Conservation (phyloP, 2,329 filamentous ascomycete species). For the Paraphoma chrysanthemicola region DNA sequence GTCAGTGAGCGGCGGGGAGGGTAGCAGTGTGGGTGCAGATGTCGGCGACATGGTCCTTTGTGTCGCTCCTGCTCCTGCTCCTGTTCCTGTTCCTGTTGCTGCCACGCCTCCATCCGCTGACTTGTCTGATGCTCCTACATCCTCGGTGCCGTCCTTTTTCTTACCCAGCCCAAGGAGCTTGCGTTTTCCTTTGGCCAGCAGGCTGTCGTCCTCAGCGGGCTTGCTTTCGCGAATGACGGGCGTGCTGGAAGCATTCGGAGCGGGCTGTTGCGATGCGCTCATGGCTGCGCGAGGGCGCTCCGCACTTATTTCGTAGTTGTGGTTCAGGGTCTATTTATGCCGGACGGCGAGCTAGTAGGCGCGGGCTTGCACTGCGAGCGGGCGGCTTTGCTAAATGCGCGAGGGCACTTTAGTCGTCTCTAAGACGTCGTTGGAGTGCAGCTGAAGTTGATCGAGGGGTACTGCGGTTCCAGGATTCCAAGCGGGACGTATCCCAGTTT, state of each 20-base stretch:
- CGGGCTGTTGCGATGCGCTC: conserved; percentile 17
- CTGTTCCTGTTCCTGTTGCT: not conserved
- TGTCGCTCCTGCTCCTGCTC: conserved; percentile 4
- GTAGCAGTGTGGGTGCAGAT: conserved; percentile 32
- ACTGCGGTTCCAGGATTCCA: conserved; percentile 2
- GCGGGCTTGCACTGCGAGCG: too few relatives aligned
- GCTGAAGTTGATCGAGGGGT: conserved; percentile 7
- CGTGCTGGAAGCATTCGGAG: conserved; percentile 21
- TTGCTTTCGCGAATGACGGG: conserved; percentile 26
- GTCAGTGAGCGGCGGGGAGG: conserved; percentile 42
- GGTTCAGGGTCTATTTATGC: not conserved
- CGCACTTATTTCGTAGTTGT: not conserved
- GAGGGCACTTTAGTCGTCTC: not conserved
- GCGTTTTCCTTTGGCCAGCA: conserved; percentile 45
- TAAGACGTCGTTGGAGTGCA: not conserved
- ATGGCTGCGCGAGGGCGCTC: conserved; percentile 2
- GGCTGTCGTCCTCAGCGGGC: conserved; percentile 29
- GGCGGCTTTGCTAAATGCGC: too few relatives aligned
- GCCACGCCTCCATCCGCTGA: too few relatives aligned
- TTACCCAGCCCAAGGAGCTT: conserved; percentile 47
- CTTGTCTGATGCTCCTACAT: conserved; percentile 15
- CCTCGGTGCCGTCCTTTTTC: conserved; percentile 37
- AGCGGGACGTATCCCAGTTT: conserved; percentile 4
- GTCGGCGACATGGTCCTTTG: conserved; percentile 24
- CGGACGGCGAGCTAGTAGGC: too few relatives aligned